Evolutionary conservation across 2,329 filamentous ascomycete species (phyloP).

Genomic region (Pseudophaeomoniella oleicola): DNA sequence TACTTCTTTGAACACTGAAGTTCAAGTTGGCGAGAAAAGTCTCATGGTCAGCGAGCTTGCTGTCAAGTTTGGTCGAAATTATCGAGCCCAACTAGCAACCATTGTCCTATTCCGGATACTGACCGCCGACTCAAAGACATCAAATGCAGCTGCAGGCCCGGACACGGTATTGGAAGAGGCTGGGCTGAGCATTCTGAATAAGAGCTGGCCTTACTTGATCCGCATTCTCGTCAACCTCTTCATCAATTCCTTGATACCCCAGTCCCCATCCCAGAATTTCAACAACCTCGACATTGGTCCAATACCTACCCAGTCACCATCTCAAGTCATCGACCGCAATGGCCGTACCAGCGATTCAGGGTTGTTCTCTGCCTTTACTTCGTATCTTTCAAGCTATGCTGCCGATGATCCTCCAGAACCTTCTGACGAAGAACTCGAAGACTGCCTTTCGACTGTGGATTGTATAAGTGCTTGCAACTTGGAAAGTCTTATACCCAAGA

Average conservation of each 20-base stretch:
- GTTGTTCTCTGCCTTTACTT: conserved; percentile 86
- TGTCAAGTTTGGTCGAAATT: conserved; percentile 86
- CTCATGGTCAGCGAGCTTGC: conserved; percentile 98
- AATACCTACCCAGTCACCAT: conserved; percentile 82
- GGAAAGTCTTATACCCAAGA: conserved; percentile 66
- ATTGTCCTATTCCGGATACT: conserved; percentile 91
- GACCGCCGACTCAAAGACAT: conserved; percentile 64
- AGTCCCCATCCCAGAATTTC: conserved; percentile 55
- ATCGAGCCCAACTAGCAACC: conserved; percentile 83
- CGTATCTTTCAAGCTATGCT: conserved; percentile 96
- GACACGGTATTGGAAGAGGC: conserved; percentile 36
- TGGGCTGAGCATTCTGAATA: conserved; percentile 14
- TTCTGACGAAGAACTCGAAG: conserved; percentile 92
- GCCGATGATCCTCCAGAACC: conserved; percentile 96
- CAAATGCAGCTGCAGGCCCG: conserved; percentile 56
- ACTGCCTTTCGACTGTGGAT: conserved; percentile 85
- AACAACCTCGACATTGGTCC: conserved; percentile 56
- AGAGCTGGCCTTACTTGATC: conserved; percentile 50
- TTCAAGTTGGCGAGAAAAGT: conserved; percentile 78
- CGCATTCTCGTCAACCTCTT: conserved; percentile 93
- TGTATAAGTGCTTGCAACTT: conserved; percentile 85
- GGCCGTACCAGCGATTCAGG: conserved; percentile 65
- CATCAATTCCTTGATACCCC: conserved; percentile 80
- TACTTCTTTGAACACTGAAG: conserved; percentile 84
- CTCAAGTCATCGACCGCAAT: conserved; percentile 81